These are phyloP conservation scores for Agarophyton chilense DNA, from an alignment of 23 red algal genomes.

Conservation along the genomic window DNA sequence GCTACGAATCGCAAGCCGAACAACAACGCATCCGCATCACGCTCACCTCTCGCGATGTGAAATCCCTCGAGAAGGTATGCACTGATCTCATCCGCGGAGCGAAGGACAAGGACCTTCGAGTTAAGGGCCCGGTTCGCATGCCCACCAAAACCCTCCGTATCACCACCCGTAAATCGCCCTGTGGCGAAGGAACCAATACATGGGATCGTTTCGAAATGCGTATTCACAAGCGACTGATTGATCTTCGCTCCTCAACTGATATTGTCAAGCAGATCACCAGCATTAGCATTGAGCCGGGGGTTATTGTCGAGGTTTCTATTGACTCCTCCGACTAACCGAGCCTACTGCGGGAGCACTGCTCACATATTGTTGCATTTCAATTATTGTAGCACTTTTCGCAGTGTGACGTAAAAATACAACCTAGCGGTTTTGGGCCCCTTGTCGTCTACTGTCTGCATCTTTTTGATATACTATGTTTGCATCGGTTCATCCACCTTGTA, in stretches of 20 bases:
- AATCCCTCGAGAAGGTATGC: slow-evolving; percentile 92
- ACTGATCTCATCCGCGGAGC: slow-evolving; percentile 83
- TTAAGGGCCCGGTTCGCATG: slow-evolving; percentile 96
- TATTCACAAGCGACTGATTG: slow-evolving; percentile 97
- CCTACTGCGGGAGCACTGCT: not conserved
- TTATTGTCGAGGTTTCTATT: slow-evolving; percentile 89
- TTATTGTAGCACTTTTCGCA: not conserved
- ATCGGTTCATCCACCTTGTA: too few relatives aligned
- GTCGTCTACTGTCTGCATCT: too few relatives aligned
- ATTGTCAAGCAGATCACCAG: slow-evolving; percentile 97
- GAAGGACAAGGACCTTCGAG: slow-evolving; percentile 85
- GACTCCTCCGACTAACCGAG: slow-evolving; percentile 45
- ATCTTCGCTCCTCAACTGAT: slow-evolving; percentile 83
- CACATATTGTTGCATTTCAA: not conserved
- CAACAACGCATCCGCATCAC: slow-evolving; percentile 95
- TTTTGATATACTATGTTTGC: too few relatives aligned
- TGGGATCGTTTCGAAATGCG: slow-evolving; percentile 99
- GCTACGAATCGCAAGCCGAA: slow-evolving; percentile 61
- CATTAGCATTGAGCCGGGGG: slow-evolving; percentile 81
- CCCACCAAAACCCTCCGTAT: slow-evolving; percentile 87
- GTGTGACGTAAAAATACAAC: not conserved
- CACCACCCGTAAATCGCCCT: slow-evolving; percentile 97
- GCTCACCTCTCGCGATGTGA: slow-evolving; percentile 82
- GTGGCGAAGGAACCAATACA: slow-evolving; percentile 97
- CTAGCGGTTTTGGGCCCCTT: too few relatives aligned